Base-by-base conservation (phyloP, 352 stramenopile species). In the Phytophthora syringae region DNA sequence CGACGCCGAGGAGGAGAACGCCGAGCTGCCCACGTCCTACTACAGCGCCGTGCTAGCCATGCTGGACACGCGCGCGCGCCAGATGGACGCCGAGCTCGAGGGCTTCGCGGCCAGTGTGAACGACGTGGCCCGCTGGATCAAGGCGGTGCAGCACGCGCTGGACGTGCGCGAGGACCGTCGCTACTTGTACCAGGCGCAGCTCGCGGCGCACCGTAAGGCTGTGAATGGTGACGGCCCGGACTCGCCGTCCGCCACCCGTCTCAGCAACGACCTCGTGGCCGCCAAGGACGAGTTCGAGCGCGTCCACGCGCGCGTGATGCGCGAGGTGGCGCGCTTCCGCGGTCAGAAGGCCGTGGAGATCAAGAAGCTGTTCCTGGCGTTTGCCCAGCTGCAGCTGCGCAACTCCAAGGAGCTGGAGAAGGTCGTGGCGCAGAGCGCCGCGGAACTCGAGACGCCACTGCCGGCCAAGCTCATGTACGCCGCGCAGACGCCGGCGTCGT, bases 121-220 rank as follows among this genome's bases (percentile, higher is more conserved):
- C 55, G 83, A 92, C 59, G 84, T 93, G 43, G 79, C 81, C 6
- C 82, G 81, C 34, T 95, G 86, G 86, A 71, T 93, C 57, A 80
- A 84, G 51, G 80, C 84, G 2, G 86, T 95, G 24, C 70, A 86
- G 58, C 80, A 79, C 18, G 86, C 84, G 7, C 60, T 95, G 24
- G 79, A 86, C 13, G 84, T 93, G 24, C 86, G 86, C 16, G 84
- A 95, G 37, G 86, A 95, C 70, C 86, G 86, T 1, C 84, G 86
- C 1, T 88, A 86, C 52, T 67, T 84, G 56, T 93, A 93, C 67
- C 86, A 93, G 53, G 84, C 86, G 37, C 86, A 92, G 61, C 65
- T 95, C 21, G 81, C 83, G 1, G 82, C 83, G 2, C 65, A 71
- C 53, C 74, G 70, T 24, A 72, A 64, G 28, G 58, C 45, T 0